Percentiles rank a stretch among this genome's conserved stretches.
Evolutionary conservation across 2,329 filamentous ascomycete species (phyloP).

Genomic region (Penicillium sp.): DNA sequence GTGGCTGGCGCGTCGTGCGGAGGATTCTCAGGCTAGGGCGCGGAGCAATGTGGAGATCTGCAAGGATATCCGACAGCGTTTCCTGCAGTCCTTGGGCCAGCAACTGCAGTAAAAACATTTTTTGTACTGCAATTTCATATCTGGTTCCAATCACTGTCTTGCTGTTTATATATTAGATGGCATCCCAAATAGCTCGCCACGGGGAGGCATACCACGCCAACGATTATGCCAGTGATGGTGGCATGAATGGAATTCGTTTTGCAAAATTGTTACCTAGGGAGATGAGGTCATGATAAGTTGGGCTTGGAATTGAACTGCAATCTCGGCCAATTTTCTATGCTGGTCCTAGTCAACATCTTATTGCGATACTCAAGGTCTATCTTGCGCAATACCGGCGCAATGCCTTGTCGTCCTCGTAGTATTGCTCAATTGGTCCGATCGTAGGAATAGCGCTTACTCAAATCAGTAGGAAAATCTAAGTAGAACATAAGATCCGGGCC

Average conservation of each 20-base stretch:
- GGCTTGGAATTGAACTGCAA: not conserved
- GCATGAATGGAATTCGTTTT: not conserved
- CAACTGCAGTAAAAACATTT: no score
- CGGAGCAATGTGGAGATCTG: no score
- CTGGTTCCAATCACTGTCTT: no score
- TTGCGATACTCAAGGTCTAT: not conserved
- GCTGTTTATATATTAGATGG: no score
- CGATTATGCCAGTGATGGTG: not conserved
- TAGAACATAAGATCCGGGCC: not conserved
- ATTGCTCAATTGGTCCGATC: not conserved
- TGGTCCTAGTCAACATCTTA: not conserved
- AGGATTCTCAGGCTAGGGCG: no score
- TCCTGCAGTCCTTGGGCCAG: no score
- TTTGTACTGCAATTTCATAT: no score
- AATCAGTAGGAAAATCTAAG: not conserved
- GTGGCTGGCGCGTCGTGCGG: no score
- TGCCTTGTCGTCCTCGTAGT: not conserved
- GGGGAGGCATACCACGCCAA: not conserved
- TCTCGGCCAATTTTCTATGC: not conserved
- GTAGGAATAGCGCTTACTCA: not conserved
- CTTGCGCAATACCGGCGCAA: constrained; percentile 1
- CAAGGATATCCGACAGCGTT: no score
- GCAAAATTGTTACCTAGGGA: not conserved
- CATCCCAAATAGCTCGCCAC: no score
- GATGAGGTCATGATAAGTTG: no score